Base-by-base conservation (phyloP, 2,329 filamentous ascomycete genomes). In the Cladophialophora bantiana region DNA sequence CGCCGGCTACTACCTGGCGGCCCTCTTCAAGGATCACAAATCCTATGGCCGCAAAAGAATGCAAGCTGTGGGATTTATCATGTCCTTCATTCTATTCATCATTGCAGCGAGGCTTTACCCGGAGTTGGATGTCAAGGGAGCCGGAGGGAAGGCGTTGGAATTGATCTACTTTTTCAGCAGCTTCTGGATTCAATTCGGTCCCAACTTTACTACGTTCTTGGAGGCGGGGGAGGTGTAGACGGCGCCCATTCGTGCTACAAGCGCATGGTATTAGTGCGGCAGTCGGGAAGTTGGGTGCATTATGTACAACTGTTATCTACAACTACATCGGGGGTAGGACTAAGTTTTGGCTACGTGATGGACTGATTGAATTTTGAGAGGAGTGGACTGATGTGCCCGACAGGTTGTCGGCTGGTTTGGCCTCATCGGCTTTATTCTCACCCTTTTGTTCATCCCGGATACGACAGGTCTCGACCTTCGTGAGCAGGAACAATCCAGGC, bases 131-230 rank as follows among this genome's bases (percentile, higher is more conserved):
- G 20, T 38, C 18, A 59, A 59, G 36, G 55, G 55, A 4, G 34
- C 55, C 10, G 59, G 59, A 31, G 59, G 59, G 5, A 88, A 92
- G 75, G 83, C 85, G 13, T 98, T 97, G 89, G 94, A 97, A 83
- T 89, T 94, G 76, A 97, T 98, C 92, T 72, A 97, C 86, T 97
- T 97, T 82, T 80, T 97, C 73, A 96, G 92, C 7, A 96, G 92
- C 31, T 97, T 98, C 84, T 98, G 97, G 89, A 97, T 97, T 86
- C 94, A 98, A 78, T 97, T 97, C 76, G 94, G 94, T 13, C 94
- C 94, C 79, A 98, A 97, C 86, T 90, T 89, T 56, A 93, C 97
- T 74, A 97, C 94, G 69, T 98, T 98, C 90, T 87, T 97, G 73
- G 91, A 96, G 40, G 94, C 94, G 48, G 94, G 93, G 48, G 94